These are phyloP conservation scores for Macadamia tetraphylla DNA, from an alignment of 164 flowering plant genomes.

Conservation along the genomic window DNA sequence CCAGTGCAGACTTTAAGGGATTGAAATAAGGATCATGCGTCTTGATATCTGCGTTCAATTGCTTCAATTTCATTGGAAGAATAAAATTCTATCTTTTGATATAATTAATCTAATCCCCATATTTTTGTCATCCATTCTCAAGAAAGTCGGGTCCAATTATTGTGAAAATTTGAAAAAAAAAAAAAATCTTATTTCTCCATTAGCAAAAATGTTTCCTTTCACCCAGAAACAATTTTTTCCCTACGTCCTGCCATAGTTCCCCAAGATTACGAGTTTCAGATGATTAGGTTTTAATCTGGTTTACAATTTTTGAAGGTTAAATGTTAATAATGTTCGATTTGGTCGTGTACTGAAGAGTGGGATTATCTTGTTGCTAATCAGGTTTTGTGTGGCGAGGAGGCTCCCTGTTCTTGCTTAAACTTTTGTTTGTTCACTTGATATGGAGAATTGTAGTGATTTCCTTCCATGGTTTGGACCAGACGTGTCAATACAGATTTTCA, in stretches of 20 bases:
- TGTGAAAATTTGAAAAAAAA: too few relatives aligned
- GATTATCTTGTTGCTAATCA: not conserved
- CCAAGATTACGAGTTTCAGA: not conserved
- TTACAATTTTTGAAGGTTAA: too few relatives aligned
- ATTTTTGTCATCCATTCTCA: too few relatives aligned
- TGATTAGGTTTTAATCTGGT: not conserved
- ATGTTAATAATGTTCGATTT: too few relatives aligned
- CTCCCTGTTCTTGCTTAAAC: not conserved
- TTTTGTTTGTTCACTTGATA: not conserved
- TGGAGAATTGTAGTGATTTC: conserved; percentile 45
- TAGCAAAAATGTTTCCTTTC: not conserved
- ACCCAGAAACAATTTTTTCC: not conserved
- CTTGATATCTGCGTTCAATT: too few relatives aligned
- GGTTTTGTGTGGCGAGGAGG: not conserved
- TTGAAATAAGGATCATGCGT: too few relatives aligned
- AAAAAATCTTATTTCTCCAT: not conserved
- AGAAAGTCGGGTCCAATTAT: too few relatives aligned
- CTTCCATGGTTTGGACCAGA: conserved; percentile 45
- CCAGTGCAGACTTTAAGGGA: too few relatives aligned
- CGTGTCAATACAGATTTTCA: conserved; percentile 34
- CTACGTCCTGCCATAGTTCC: not conserved
- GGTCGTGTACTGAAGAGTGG: not conserved
- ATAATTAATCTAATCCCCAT: not conserved
- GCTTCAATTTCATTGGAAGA: too few relatives aligned
- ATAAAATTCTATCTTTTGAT: not conserved